Evolutionary conservation across 164 flowering plant genomes (phyloP), one percentile per base, ranked within the genome.

Genomic region (Dillenia turbinata): DNA sequence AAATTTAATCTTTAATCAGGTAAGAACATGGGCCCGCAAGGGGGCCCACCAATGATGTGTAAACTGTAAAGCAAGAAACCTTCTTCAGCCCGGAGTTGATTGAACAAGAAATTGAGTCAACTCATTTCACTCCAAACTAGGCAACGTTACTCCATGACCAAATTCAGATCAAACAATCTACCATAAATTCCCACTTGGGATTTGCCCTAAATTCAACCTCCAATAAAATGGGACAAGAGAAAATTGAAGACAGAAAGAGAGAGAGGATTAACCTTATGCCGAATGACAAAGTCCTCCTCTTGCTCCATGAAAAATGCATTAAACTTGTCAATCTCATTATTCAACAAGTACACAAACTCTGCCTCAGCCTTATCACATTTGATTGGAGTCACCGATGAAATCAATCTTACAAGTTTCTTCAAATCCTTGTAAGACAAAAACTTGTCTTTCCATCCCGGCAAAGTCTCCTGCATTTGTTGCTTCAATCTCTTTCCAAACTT

Each of bases 401-500:
- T 76, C 56, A 83, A 65, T 19, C 70, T 55, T 45, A 90, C 83
- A 0, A 77, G 76, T 70, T 77, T 77, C 88, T 93, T 90, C 77
- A 93, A 66, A 6, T 77, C 83, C 77, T 93, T 93, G 79, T 93
- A 93, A 3, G 81, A 70, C 59, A 93, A 46, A 59, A 78, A 93
- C 60, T 88, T 82, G 73, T 93, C 90, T 5, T 81, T 68, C 98
- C 98, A 93, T 2, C 72, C 92, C 1, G 97, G 97, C 71, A 88
- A 66, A 2, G 92, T 79, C 60, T 84, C 90, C 46, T 75, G 69
- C 10, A 86, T 73, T 58, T 93, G 94, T 9, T 75, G 83, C 67
- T 79, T 86, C 78, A 93, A 57, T 65, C 85, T 72, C 84, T 93
- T 93, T 47, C 97, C 96, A 60, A 86, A 93, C 70, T 93, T 90